Evolutionary conservation across 1,139 yeast genomes (phyloP), one percentile per base, ranked within the genome.

Genomic region (Saccharomyces uvarum): DNA sequence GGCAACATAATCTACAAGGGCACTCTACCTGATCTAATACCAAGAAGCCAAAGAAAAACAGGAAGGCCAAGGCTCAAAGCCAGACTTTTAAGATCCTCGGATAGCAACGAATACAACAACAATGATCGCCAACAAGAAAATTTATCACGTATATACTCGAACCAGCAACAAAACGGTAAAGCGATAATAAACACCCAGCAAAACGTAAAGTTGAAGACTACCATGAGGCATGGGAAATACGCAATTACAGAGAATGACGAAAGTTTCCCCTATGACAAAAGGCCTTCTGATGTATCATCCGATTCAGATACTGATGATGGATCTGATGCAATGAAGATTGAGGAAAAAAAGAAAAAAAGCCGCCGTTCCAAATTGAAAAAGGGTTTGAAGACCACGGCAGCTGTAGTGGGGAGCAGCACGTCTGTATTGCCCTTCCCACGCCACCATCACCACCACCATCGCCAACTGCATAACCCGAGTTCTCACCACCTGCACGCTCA

Each of bases 1-100:
- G 54, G 57, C 5, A 56, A 61, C n/a, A 54, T 62, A n/a, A 60
- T 59, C 14, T 61, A 62, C 47, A 60, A 60, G 33, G 66, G 66
- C 2, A 63, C 67, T 6, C 51, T 64, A 13, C 68, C 67, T 2
- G 65, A 64, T 51, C 51, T 64, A 13, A 63, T 64, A 42, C 67
- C 68, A 5, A 9, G 44, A 16, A 62, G 59, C 21, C 65, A 63
- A 44, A 55, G 57, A 32, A 59, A 62, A 32, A 55, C 51, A 14
- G 54, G 58, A 4, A 62, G 59, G 51, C 57, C 60, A 56, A 61
- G 54, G 49, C 29, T 61, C 19, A 58, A 54, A 47, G 53, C 53
- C 16, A 57, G 55, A 33, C 49, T 61, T 54, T 29, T 55, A 48
- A 21, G 55, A 44, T 49, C 51, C 50, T 11, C 14, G 48, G 14